These are phyloP conservation scores for Aspergillus panamensis DNA, from an alignment of 495 filamentous ascomycete species.

Conservation along the genomic window DNA sequence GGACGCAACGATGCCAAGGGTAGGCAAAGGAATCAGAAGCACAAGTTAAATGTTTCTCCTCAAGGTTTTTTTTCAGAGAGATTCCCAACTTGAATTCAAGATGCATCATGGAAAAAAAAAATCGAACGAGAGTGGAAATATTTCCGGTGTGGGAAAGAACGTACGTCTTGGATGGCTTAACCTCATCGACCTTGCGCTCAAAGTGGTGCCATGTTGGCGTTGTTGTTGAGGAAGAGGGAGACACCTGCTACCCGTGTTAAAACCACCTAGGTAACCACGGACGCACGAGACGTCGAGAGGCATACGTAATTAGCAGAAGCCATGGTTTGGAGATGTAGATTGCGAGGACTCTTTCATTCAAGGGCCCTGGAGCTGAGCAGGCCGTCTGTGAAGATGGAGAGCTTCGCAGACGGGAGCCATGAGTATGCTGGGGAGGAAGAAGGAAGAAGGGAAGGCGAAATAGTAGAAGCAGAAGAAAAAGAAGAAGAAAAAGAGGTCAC, in stretches of 20 bases:
- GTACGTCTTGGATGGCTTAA: slow-evolving; percentile 88
- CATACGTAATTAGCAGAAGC: slow-evolving; percentile 45
- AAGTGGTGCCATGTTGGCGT: slow-evolving; percentile 68
- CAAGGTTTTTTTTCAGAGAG: slow-evolving; percentile 86
- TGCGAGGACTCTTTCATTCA: slow-evolving; percentile 10
- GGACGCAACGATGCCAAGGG: slow-evolving; percentile 5
- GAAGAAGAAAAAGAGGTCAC: slow-evolving; percentile 18
- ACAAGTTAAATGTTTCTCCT: slow-evolving; percentile 84
- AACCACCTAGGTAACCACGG: slow-evolving; percentile 35
- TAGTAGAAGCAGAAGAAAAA: slow-evolving; percentile 6
- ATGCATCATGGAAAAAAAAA: slow-evolving; percentile 67
- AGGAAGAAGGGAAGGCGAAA: slow-evolving; percentile 21
- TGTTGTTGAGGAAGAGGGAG: slow-evolving; percentile 60
- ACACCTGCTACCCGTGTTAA: slow-evolving; percentile 54
- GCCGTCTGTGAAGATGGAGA: slow-evolving; percentile 31
- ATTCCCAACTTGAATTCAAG: slow-evolving; percentile 96
- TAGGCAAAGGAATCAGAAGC: slow-evolving; percentile 49
- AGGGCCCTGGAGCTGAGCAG: slow-evolving; percentile 16
- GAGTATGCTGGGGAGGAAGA: slow-evolving; percentile 22
- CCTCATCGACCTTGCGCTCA: slow-evolving; percentile 76
- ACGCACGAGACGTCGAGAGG: slow-evolving; percentile 35
- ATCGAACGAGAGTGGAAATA: neutral
- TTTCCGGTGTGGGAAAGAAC: slow-evolving; percentile 29
- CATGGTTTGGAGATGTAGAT: slow-evolving; percentile 25
- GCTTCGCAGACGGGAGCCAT: slow-evolving; percentile 33